Percentiles rank a stretch among this genome's conserved stretches.
phyloP scores from a whole-genome alignment of 768 basidiomycete species.

The Suillus fuscotomentosus region DNA sequence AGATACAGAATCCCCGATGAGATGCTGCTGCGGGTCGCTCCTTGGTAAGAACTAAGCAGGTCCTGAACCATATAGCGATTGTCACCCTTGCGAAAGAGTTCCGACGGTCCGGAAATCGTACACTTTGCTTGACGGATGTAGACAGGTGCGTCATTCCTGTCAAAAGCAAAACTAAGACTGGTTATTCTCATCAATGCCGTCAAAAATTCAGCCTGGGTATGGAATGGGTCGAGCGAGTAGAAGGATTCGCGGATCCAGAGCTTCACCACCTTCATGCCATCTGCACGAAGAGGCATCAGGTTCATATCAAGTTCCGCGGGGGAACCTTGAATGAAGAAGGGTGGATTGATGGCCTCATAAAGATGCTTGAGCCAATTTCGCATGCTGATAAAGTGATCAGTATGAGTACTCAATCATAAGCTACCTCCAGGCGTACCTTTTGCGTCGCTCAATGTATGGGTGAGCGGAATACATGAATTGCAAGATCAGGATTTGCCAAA shows the following conservation, averaged over 20 bases:
- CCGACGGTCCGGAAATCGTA: slow-evolving; percentile 10
- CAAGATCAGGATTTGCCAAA: slow-evolving; percentile 51
- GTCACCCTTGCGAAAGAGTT: slow-evolving; percentile 11
- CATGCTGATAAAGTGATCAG: background rate
- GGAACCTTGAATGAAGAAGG: slow-evolving; percentile 46
- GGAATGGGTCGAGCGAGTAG: slow-evolving; percentile 27
- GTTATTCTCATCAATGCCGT: slow-evolving; percentile 38
- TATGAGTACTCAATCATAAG: background rate
- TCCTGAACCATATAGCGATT: slow-evolving; percentile 31
- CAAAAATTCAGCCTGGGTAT: slow-evolving; percentile 30
- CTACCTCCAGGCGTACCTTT: slow-evolving; percentile 6
- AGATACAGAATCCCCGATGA: slow-evolving; percentile 32
- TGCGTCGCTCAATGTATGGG: background rate
- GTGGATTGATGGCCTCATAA: slow-evolving; percentile 50
- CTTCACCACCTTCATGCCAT: slow-evolving; percentile 36
- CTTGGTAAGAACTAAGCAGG: slow-evolving; percentile 28
- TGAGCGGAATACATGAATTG: slow-evolving; percentile 27
- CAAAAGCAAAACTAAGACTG: slow-evolving; percentile 38
- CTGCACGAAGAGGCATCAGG: slow-evolving; percentile 38
- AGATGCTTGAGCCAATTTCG: slow-evolving; percentile 43
- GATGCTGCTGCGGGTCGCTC: slow-evolving; percentile 24
- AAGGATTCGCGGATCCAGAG: slow-evolving; percentile 46
- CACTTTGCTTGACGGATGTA: slow-evolving; percentile 36
- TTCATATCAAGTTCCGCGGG: slow-evolving; percentile 31
- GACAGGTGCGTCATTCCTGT: slow-evolving; percentile 28